phyloP scores from a whole-genome alignment of 2,329 filamentous ascomycete genomes.

The Sarocladiaceae sp. region DNA sequence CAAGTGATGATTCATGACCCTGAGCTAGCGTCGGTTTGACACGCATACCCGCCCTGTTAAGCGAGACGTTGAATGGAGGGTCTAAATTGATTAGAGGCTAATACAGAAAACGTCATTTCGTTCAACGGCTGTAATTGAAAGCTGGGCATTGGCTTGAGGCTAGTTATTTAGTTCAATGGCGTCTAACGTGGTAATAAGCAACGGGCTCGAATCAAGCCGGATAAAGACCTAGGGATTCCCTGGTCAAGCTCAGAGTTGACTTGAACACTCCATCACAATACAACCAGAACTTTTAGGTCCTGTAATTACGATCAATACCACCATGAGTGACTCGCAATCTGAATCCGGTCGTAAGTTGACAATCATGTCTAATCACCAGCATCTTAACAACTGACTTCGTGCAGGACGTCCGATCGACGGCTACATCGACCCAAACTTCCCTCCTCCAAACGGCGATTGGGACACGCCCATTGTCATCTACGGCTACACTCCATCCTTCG shows the following conservation, averaged over 20 bases:
- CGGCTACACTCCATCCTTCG: slow-evolving; percentile 44
- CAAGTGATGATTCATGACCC: not conserved
- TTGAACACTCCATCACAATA: not conserved
- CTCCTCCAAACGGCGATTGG: slow-evolving; percentile 39
- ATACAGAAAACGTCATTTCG: not conserved
- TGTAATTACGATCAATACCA: not conserved
- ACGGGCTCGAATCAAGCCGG: too few species aligned
- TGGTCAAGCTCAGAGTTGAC: too few species aligned
- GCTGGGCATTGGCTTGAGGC: too few species aligned
- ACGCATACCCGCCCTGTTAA: too few species aligned
- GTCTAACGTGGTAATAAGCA: too few species aligned
- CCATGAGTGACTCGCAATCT: not conserved
- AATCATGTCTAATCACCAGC: not conserved
- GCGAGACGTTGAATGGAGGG: not conserved
- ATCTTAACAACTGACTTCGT: not conserved
- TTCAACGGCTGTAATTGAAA: not conserved
- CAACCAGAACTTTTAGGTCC: slow-evolving; percentile 5
- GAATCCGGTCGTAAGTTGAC: not conserved
- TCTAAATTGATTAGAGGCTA: not conserved
- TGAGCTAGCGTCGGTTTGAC: not conserved
- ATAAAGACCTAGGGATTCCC: too few species aligned
- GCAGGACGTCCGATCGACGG: slow-evolving; percentile 19
- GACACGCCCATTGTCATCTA: slow-evolving; percentile 48
- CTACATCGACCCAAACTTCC: slow-evolving; percentile 49
- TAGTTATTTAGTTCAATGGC: too few species aligned